Conservation (phyloP, 495 filamentous ascomycete species). For the Penicillium bialowiezense region DNA sequence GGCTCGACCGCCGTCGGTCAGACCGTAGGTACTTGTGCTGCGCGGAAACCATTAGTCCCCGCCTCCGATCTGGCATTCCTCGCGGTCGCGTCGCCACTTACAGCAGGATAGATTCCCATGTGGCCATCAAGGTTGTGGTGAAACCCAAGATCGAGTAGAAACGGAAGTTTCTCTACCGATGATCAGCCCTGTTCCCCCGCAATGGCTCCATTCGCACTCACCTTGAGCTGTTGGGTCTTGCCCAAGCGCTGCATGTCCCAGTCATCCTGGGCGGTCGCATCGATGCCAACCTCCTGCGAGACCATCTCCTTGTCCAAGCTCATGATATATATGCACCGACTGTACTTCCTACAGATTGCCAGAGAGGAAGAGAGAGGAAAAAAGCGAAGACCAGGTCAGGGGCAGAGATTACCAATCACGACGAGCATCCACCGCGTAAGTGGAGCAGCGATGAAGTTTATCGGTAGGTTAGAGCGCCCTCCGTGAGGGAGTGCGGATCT, state of each 20-base stretch:
- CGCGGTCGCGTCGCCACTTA: conserved; percentile 12
- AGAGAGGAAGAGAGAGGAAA: neutral
- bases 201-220: conserved; percentile 7
- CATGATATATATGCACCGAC: neutral
- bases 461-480: too few species aligned
- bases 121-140: conserved; percentile 45
- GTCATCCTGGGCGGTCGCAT: conserved; percentile 28
- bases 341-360: neutral
- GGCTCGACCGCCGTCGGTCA: conserved; percentile 45
- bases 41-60: neutral
- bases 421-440: neutral
- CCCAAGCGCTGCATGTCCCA: conserved; percentile 40
- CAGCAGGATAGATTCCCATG: conserved; percentile 47
- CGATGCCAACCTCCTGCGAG: conserved; percentile 20
- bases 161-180: conserved; percentile 39
- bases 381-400: neutral
- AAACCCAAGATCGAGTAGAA: conserved; percentile 48
- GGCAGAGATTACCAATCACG: neutral
- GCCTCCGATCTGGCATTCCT: too few species aligned
- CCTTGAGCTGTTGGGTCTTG: conserved; percentile 39
- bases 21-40: conserved; percentile 35
- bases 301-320: conserved; percentile 14
- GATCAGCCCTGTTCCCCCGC: conserved; percentile 7
- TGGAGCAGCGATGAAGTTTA: neutral
- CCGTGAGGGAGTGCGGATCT: too few species aligned